Conservation (phyloP, 2,329 filamentous ascomycete species). For the Gnomoniopsis sp. region DNA sequence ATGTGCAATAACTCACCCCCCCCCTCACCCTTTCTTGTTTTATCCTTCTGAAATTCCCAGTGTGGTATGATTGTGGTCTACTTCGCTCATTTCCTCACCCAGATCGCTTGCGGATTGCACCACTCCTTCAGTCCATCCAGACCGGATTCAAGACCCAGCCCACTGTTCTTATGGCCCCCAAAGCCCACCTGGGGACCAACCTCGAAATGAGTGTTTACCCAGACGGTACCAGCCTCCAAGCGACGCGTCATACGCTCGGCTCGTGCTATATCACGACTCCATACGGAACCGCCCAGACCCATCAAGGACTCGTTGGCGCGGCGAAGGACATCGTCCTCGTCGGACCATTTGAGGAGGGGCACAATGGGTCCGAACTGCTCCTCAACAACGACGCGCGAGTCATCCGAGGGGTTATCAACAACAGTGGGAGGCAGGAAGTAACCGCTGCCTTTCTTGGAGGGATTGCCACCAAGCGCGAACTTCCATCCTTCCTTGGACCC, state of each 20-base stretch:
- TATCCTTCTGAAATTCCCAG: too few relatives aligned
- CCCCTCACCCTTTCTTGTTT: too few relatives aligned
- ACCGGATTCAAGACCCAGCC: constrained; percentile 44
- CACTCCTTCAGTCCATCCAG: constrained; percentile 32
- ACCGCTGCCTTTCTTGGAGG: constrained; percentile 36
- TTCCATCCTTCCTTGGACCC: constrained; percentile 29
- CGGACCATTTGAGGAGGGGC: constrained; percentile 40
- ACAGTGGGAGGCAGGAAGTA: constrained; percentile 59
- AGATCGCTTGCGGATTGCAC: constrained; percentile 22
- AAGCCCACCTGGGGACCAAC: constrained; percentile 37
- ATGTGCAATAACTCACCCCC: too few relatives aligned
- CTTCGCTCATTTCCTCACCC: background rate
- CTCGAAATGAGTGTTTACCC: constrained; percentile 48
- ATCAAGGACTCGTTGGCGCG: constrained; percentile 45
- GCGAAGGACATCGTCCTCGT: constrained; percentile 42
- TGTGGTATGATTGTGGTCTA: too few relatives aligned
- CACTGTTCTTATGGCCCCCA: constrained; percentile 50
- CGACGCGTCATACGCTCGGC: constrained; percentile 43
- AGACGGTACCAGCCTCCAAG: constrained; percentile 53
- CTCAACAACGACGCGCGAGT: constrained; percentile 52
- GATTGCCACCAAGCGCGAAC: constrained; percentile 40
- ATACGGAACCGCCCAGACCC: constrained; percentile 53
- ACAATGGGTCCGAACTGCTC: constrained; percentile 51
- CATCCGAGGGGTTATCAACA: constrained; percentile 56
- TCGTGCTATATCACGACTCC: constrained; percentile 44